Evolutionary conservation across 2,329 filamentous ascomycete genomes (phyloP).

Genomic region (Didymellaceae sp.): DNA sequence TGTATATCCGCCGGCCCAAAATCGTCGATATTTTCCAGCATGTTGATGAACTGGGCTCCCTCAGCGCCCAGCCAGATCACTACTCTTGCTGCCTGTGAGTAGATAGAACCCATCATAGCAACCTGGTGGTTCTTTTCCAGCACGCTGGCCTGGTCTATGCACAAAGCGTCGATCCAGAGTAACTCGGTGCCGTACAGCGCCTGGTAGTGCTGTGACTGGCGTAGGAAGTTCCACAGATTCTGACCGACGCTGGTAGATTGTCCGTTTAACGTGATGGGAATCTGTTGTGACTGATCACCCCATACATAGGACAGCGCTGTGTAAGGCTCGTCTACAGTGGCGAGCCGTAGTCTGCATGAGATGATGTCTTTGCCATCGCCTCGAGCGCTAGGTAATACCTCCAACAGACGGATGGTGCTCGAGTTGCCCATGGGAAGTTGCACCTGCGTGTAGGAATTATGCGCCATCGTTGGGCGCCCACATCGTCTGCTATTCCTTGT

Average conservation of each 20-base stretch:
- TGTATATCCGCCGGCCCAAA: too few relatives aligned
- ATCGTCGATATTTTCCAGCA: too few relatives aligned
- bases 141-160: background rate
- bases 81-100: background rate
- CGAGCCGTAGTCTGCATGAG: conserved; percentile 2
- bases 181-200: background rate
- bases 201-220: background rate
- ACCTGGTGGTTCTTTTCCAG: background rate
- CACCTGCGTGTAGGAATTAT: background rate
- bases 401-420: background rate
- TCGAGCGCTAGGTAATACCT: background rate
- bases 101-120: background rate
- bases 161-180: conserved; percentile 15
- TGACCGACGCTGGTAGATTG: background rate
- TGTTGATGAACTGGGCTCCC: too few relatives aligned
- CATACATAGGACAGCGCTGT: conserved; percentile 14
- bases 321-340: background rate
- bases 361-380: background rate
- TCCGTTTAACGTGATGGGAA: conserved; percentile 3
- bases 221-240: conserved; percentile 18
- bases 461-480: too few relatives aligned
- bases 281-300: background rate
- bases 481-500: too few relatives aligned
- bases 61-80: background rate
- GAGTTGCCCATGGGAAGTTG: background rate